Conservation (phyloP, 1,284 basidiomycete genomes). For the Sanghuangporus sanghuang region DNA sequence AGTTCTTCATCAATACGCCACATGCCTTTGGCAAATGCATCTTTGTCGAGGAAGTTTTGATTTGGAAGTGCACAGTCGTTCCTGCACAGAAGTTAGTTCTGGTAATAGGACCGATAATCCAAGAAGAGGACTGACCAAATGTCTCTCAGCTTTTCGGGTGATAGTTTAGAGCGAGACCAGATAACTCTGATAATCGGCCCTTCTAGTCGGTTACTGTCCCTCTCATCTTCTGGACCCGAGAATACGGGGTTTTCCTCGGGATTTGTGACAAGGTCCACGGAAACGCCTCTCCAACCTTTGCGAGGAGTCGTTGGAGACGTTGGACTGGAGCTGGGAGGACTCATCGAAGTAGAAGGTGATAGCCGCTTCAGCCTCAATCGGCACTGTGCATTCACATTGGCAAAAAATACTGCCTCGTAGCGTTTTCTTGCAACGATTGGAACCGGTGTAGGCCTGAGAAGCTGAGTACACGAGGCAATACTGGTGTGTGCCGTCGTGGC, state of each 20-base stretch:
- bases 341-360: constrained; percentile 22
- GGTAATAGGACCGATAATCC: not conserved
- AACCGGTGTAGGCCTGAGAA: constrained; percentile 54
- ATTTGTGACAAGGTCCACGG: constrained; percentile 62
- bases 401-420: constrained; percentile 62
- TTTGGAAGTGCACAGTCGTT: constrained; percentile 56
- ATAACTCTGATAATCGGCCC: constrained; percentile 53
- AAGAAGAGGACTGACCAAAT: constrained; percentile 53
- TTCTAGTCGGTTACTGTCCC: constrained; percentile 40
- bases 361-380: constrained; percentile 20
- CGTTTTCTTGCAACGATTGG: constrained; percentile 56
- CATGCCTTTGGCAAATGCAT: constrained; percentile 71
- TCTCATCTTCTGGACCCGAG: constrained; percentile 30
- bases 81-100: constrained; percentile 35
- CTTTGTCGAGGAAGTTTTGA: constrained; percentile 53
- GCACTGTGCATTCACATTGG: constrained; percentile 48
- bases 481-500: constrained; percentile 40
- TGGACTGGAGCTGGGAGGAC: constrained; percentile 31
- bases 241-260: constrained; percentile 29
- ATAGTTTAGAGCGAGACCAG: constrained; percentile 59
- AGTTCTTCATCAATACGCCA: constrained; percentile 83
- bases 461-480: constrained; percentile 29
- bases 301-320: constrained; percentile 11
- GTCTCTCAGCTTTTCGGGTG: constrained; percentile 43
- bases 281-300: constrained; percentile 70